Percentiles rank a stretch among this genome's conserved stretches.
These are phyloP conservation scores for Pseudoperonospora humuli DNA, from an alignment of 352 stramenopile species.

Conservation along the genomic window DNA sequence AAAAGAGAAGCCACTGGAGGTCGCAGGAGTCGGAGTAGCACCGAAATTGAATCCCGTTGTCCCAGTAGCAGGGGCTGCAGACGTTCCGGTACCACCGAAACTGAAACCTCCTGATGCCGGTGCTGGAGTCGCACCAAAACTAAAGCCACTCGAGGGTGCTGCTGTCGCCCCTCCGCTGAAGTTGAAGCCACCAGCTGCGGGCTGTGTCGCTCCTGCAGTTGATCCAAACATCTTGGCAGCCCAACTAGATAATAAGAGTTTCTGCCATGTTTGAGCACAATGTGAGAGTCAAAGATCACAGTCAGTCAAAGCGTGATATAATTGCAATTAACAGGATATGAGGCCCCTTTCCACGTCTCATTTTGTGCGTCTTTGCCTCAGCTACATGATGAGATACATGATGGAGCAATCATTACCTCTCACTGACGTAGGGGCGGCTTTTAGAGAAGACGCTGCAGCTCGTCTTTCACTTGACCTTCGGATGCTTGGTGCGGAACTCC, in stretches of 20 bases:
- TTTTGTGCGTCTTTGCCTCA: neutral
- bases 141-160: conserved; percentile 16
- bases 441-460: no score
- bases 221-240: conserved; percentile 53
- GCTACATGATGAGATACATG: neutral
- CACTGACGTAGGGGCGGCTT: conserved; percentile 1
- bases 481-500: conserved; percentile 23
- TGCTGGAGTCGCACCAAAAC: conserved; percentile 19
- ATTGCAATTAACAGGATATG: no score
- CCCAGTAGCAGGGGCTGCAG: conserved; percentile 13
- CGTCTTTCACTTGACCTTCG: conserved; percentile 7
- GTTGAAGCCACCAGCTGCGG: conserved; percentile 32
- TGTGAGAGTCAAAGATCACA: conserved; percentile 15
- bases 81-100: conserved; percentile 14
- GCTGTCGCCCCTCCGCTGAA: conserved; percentile 29
- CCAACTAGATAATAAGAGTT: no score
- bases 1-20: conserved; percentile 47
- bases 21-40: conserved; percentile 9
- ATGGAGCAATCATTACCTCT: conserved; percentile 7
- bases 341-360: neutral
- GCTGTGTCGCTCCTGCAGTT: conserved; percentile 21
- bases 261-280: no score
- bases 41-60: conserved; percentile 34
- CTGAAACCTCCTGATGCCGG: conserved; percentile 24
- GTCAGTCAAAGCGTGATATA: no score